These are phyloP conservation scores for Smittium mucronatum DNA, from an alignment of 371 early-diverging fungal genomes.

Conservation along the genomic window DNA sequence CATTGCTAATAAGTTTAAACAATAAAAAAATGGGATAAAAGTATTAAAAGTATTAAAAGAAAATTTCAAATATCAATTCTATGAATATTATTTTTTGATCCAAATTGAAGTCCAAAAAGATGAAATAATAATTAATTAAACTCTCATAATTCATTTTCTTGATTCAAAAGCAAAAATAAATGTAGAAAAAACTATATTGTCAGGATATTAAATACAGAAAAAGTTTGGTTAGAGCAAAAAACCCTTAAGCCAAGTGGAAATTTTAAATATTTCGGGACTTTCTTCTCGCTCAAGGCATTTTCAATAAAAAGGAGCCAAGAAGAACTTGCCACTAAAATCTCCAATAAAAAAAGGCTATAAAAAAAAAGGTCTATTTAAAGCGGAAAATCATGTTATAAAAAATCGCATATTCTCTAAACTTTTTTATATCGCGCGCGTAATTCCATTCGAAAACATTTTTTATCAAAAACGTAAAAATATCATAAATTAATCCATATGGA, in stretches of 20 bases:
- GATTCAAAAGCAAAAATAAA: constrained; percentile 8
- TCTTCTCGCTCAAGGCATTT: background rate
- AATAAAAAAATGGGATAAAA: background rate
- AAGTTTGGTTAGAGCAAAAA: background rate
- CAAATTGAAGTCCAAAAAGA: background rate
- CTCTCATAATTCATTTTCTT: background rate
- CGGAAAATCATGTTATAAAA: background rate
- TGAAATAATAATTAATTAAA: background rate
- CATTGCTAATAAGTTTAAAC: constrained; percentile 5
- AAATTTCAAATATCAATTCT: background rate
- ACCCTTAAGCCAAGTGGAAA: background rate
- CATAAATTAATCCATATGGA: background rate
- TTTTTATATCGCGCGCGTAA: background rate
- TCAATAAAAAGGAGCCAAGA: background rate
- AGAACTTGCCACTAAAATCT: background rate
- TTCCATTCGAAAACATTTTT: background rate
- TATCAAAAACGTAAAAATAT: background rate
- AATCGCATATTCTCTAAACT: background rate
- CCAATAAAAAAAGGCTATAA: background rate
- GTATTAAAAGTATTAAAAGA: background rate
- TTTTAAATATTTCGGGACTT: constrained; percentile 9
- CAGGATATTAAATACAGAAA: background rate
- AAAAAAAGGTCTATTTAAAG: background rate
- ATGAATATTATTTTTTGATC: constrained; percentile 13
- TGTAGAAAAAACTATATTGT: background rate